Conservation (phyloP, 176 grass and related monocot genomes). For the Carex scoparia region DNA sequence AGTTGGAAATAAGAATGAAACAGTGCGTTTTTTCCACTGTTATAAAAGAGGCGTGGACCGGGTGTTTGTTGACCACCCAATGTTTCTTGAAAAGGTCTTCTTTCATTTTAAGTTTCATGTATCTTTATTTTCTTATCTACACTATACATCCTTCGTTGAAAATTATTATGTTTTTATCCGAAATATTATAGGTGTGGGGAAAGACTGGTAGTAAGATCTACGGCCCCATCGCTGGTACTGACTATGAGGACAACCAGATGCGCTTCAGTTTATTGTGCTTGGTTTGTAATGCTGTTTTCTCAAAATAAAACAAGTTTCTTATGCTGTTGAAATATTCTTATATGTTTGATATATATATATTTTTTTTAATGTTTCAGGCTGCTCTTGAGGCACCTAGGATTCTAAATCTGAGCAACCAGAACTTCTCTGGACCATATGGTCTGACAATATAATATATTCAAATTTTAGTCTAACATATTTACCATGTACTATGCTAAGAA, state of each 20-base stretch:
- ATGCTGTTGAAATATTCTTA: constrained; percentile 28
- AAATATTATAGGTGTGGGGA: constrained; percentile 64
- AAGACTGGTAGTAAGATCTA: constrained; percentile 98
- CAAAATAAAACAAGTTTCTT: constrained; percentile 8
- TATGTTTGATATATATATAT: constrained; percentile 21
- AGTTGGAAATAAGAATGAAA: constrained; percentile 52
- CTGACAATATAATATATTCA: not conserved
- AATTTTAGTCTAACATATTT: constrained; percentile 37
- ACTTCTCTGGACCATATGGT: constrained; percentile 74
- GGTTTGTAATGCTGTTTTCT: constrained; percentile 43
- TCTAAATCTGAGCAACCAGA: constrained; percentile 56
- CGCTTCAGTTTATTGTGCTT: constrained; percentile 82
- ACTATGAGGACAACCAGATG: constrained; percentile 75
- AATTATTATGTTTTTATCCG: not conserved
- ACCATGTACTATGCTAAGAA: not conserved
- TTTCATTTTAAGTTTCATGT: not conserved
- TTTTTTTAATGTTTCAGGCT: constrained; percentile 44
- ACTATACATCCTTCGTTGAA: not conserved
- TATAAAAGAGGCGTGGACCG: constrained; percentile 90
- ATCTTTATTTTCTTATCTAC: not conserved
- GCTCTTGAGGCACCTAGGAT: constrained; percentile 78
- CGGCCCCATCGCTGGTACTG: constrained; percentile 60
- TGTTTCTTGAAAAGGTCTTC: constrained; percentile 87
- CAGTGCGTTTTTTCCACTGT: constrained; percentile 81
- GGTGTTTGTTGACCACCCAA: constrained; percentile 84